Evolutionary conservation across 805 yeast species (phyloP).

Genomic region (Yarrowia bubula): DNA sequence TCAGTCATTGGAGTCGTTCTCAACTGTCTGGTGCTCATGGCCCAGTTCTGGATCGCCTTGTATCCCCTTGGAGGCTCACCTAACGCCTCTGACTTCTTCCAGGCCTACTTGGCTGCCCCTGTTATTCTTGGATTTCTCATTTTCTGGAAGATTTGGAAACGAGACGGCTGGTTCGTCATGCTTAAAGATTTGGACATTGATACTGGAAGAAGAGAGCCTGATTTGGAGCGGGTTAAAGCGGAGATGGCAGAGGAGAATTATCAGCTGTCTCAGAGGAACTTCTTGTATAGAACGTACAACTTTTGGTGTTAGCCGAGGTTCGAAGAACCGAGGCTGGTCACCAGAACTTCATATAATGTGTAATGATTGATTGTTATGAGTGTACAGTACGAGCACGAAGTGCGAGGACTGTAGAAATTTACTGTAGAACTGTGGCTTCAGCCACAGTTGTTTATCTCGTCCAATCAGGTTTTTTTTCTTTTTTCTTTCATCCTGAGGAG

Average conservation of each 20-base stretch:
- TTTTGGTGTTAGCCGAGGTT: conserved; percentile 46
- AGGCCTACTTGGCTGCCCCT: conserved; percentile 50
- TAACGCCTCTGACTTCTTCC: conserved; percentile 47
- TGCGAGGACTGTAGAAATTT: too few relatives aligned
- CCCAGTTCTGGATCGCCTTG: conserved; percentile 81
- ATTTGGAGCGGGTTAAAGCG: conserved; percentile 50
- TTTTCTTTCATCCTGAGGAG: too few relatives aligned
- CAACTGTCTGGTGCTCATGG: conserved; percentile 59
- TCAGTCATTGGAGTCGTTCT: conserved; percentile 56
- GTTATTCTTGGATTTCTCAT: conserved; percentile 47
- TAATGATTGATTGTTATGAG: not conserved
- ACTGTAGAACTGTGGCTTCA: too few relatives aligned
- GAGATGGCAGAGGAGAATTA: conserved; percentile 53
- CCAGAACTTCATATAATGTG: conserved; percentile 9
- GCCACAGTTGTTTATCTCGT: too few relatives aligned
- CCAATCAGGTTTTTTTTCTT: not conserved
- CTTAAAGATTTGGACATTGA: conserved; percentile 56
- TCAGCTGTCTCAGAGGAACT: conserved; percentile 45
- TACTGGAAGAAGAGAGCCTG: conserved; percentile 57
- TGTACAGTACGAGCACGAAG: too few relatives aligned
- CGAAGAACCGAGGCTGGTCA: too few relatives aligned
- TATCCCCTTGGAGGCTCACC: conserved; percentile 65
- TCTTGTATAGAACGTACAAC: conserved; percentile 45
- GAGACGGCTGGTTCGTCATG: conserved; percentile 43
- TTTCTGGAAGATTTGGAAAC: conserved; percentile 49